Base-by-base conservation (phyloP, 768 basidiomycete genomes). In the Termitomyces sp. region DNA sequence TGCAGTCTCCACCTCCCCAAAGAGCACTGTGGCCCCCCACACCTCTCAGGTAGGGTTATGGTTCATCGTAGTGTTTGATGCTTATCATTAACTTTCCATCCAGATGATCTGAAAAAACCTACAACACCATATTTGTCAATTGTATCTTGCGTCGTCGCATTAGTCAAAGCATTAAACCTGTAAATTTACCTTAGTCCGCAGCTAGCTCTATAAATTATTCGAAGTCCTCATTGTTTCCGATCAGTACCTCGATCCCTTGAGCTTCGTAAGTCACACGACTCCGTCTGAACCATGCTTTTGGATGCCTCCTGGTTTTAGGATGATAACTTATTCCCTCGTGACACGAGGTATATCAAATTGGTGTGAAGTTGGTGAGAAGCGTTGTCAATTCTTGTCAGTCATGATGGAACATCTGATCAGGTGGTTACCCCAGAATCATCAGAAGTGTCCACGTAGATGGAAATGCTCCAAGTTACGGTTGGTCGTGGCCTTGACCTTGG, bases 1-100 rank as follows among this genome's bases (percentile, higher is more conserved):
- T 59, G 92, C 86, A 13, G 82, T 85, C 30, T 52, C 38, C n/a
- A 73, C 71, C 59, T 87, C 82, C 61, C 86, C 77, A 5, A 66
- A 57, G 57, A 55, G 36, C 44, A 26, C 52, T 54, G 74, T 24
- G 68, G 28, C 57, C 10, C 38, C 46, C 30, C 13, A 46, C 28
- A 18, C 45, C 10, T 41, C 46, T 28, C 57, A 58, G 38, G 57
- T 53, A 33, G 45, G 28, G 3, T 38, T 36, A 22, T 16, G 20
- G n/a, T 30, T 5, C 7, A 20, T 38, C 18, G 8, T 16, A 3
- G 22, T 5, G n/a, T 7, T 40, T 41, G 26, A 56, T 38, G 45
- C n/a, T 16, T 30, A 14, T 49, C 3, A 44, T 41, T 28, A 41
- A 26, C 30, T 2, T 24, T 36, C 5, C 7, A 24, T 28, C n/a